Conservation (phyloP, 306 rosid genomes). For the Ziziphus jujuba region DNA sequence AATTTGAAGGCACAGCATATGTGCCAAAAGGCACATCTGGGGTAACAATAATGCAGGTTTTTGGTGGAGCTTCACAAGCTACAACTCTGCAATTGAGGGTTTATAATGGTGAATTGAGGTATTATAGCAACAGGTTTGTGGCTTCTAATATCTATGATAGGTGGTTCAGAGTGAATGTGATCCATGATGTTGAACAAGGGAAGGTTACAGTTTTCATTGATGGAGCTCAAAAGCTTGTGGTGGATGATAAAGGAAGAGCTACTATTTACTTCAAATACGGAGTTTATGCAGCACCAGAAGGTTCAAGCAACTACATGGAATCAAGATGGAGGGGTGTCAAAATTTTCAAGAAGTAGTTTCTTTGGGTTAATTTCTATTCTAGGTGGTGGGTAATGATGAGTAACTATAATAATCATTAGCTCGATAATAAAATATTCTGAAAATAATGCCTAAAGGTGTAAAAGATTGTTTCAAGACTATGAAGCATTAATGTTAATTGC, state of each 20-base stretch:
- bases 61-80: conserved; percentile 5
- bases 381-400: too few relatives aligned
- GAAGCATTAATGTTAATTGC: too few relatives aligned
- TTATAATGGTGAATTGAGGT: conserved; percentile 9
- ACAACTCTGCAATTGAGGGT: conserved; percentile 18
- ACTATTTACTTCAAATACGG: conserved; percentile 24
- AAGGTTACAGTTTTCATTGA: conserved; percentile 1
- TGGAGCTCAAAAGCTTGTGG: neutral
- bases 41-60: conserved; percentile 21
- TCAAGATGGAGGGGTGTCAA: conserved; percentile 29
- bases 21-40: conserved; percentile 21
- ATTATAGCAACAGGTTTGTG: neutral
- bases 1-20: conserved; percentile 27
- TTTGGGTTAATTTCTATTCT: too few relatives aligned
- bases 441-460: too few relatives aligned
- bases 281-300: conserved; percentile 16
- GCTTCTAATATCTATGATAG: neutral
- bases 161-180: conserved; percentile 27
- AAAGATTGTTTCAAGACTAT: too few relatives aligned
- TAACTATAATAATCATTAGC: too few relatives aligned
- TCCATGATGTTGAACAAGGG: conserved; percentile 16
- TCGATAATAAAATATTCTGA: too few relatives aligned
- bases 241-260: neutral
- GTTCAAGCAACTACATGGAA: conserved; percentile 19
- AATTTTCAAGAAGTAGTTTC: conserved; percentile 7